Evolutionary conservation across 257 asterid genomes (phyloP), one percentile per base, ranked within the genome.

Genomic region (Plectranthus barbatus): DNA sequence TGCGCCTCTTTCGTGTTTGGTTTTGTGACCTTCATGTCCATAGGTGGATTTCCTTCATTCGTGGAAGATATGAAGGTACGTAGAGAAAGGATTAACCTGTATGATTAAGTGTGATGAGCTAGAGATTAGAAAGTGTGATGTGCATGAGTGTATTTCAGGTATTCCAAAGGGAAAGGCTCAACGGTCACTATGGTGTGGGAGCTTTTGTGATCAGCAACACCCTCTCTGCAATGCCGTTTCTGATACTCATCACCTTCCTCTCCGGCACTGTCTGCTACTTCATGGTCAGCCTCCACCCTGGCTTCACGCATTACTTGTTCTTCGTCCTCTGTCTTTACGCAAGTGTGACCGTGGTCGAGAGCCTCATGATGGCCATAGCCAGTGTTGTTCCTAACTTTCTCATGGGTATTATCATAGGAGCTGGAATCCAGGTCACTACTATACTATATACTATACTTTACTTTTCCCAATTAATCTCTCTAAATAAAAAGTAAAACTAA

Each of bases 341-440:
- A 1, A 90, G 97, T 31, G 96, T 93, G 37, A 93, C 97, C 0
- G 97, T 93, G 8, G 99, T 93, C 18, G 99, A 93, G 94, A 93
- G 99, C 84, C 89, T 93, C 67, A 93, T 93, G 99, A 93, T 93
- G 99, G 92, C 95, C 23, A 83, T 93, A 17, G 99, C 99, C 54
- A 93, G 99, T 58, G 76, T 90, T 9, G 96, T 93, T 0, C 99
- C 99, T 2, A 90, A 90, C 75, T 90, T 93, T 81, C 92, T 93
- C 20, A 93, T 90, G 97, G 99, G 99, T 0, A 93, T 93, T 73
- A 90, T 93, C 80, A 90, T 84, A 0, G 99, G 99, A 54, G 99
- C 99, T 37, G 99, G 99, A 42, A 93, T 93, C 64, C 99, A 92
- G 96, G 97, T 90, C n/a, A n/a, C n/a, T n/a, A n/a, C n/a, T n/a